A percentile compares a stretch with the other conserved stretches of the same genome.
phyloP scores from a whole-genome alignment of 495 filamentous ascomycete genomes.

The Pyronema domesticum region DNA sequence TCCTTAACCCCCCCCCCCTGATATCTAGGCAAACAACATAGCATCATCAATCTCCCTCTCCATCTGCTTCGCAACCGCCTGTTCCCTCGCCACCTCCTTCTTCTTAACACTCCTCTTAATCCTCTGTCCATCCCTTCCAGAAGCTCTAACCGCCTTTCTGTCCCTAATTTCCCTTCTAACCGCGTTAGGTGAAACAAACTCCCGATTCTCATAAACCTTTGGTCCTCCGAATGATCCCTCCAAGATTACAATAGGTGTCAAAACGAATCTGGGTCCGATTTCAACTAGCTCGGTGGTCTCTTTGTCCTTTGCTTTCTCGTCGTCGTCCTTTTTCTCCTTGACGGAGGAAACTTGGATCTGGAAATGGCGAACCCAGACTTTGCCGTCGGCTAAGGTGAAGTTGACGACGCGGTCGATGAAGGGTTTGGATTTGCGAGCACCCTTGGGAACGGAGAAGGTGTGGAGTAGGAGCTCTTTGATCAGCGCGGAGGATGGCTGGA shows the following conservation, averaged over 20 bases:
- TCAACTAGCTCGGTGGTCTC: conserved; percentile 67
- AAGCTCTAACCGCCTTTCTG: conserved; percentile 57
- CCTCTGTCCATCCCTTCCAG: conserved; percentile 50
- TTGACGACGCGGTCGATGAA: conserved; percentile 91
- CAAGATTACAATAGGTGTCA: conserved; percentile 89
- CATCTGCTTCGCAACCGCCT: conserved; percentile 36
- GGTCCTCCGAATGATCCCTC: conserved; percentile 92
- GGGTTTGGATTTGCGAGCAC: conserved; percentile 74
- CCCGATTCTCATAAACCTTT: conserved; percentile 96
- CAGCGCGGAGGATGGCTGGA: conserved; percentile 47
- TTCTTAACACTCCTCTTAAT: conserved; percentile 56
- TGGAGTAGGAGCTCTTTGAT: conserved; percentile 79
- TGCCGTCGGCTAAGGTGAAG: conserved; percentile 82
- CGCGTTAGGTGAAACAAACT: conserved; percentile 93
- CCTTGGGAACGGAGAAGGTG: conserved; percentile 84
- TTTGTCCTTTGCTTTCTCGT: conserved; percentile 26
- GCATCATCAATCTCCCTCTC: conserved; percentile 57
- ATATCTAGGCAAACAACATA: conserved; percentile 46
- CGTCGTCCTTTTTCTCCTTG: conserved; percentile 30
- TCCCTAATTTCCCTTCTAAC: conserved; percentile 62
- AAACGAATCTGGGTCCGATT: conserved; percentile 85
- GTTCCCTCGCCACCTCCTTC: conserved; percentile 54
- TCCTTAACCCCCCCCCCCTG: no score
- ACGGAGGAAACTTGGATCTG: conserved; percentile 48
- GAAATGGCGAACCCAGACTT: conserved; percentile 92